Percentiles rank a stretch among this genome's conserved stretches.
phyloP scores from a whole-genome alignment of 1,284 basidiomycete species.

The Mycena sp. region DNA sequence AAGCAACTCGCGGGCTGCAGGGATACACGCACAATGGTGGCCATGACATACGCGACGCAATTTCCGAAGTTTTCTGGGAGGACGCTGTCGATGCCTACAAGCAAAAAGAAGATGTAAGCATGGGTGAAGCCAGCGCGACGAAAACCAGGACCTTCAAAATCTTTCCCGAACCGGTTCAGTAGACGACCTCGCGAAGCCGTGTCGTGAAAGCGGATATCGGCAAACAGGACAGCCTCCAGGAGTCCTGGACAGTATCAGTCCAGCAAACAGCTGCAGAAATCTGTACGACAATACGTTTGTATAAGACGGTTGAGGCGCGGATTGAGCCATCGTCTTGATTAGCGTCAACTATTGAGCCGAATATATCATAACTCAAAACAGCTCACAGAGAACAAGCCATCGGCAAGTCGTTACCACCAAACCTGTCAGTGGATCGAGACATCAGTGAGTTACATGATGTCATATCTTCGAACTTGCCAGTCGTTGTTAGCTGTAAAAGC shows the following conservation, averaged over 20 bases:
- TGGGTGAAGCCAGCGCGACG: neutral
- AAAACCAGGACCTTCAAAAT: conserved; percentile 69
- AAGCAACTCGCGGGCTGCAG: conserved; percentile 38
- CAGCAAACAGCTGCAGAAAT: neutral
- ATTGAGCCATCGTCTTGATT: conserved; percentile 69
- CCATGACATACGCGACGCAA: conserved; percentile 57
- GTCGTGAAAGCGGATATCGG: conserved; percentile 85
- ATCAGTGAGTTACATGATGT: no score
- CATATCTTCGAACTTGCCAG: neutral
- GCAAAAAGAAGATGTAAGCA: neutral
- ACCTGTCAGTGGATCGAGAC: neutral
- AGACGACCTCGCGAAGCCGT: conserved; percentile 79
- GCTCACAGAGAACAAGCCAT: conserved; percentile 3
- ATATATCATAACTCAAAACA: neutral
- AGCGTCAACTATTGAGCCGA: neutral
- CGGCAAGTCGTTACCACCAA: neutral
- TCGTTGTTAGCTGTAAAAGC: neutral
- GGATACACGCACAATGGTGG: neutral
- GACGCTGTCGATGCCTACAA: conserved; percentile 71
- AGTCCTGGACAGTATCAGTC: conserved; percentile 51
- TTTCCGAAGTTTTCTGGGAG: conserved; percentile 79
- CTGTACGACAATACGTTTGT: conserved; percentile 58
- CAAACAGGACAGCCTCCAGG: conserved; percentile 79
- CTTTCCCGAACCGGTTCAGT: conserved; percentile 83
- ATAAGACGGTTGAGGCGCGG: conserved; percentile 69